Base-by-base conservation (phyloP, 805 yeast genomes). In the Yarrowia alimentaria region DNA sequence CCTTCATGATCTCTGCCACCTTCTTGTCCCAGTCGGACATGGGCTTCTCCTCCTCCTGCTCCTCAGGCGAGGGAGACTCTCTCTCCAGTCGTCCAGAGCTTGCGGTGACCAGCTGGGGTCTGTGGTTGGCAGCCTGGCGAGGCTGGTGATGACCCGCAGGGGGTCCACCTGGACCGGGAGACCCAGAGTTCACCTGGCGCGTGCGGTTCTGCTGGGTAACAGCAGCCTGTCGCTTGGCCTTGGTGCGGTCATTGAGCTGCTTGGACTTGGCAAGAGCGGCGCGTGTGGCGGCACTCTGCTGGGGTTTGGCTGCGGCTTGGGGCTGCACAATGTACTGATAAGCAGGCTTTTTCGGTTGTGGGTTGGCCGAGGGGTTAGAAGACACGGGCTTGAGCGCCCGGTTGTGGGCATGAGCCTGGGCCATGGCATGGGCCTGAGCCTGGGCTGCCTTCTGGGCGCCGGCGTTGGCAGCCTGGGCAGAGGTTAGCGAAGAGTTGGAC, bases 1-100 rank as follows among this genome's bases (percentile, higher is more conserved):
- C 60, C 58, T 66, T 62, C 58, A 70, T 53, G 32, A 66, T 67
- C 24, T 60, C 59, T 13, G 56, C 61, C 3, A 60, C 64, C 58
- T 57, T 58, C 28, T 55, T 54, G 42, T 67, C 68, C 67, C 68
- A 66, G 14, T 64, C 68, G 20, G 56, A 24, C 30, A 56, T 5
- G n/a, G 47, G 47, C 8, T 40, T 30, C 50, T 43, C 50, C 37
- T 43, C 37, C 30, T 43, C 50, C n/a, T 42, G 45, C 22, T 34
- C 10, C 14, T 30, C 31, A 5, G 52, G 16, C 19, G 32, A 28
- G 14, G 33, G 28, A 6, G 51, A 33, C 34, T 49, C n/a, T n/a
- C n/a, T n/a, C n/a, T n/a, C 35, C 33, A 26, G 33, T 1, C 33
- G 20, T 6, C 43, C 43, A 4, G 17, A 16, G 12, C 16, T 13